These are phyloP conservation scores for Gynostemma pentaphyllum DNA, from an alignment of 306 rosid species.

Conservation along the genomic window DNA sequence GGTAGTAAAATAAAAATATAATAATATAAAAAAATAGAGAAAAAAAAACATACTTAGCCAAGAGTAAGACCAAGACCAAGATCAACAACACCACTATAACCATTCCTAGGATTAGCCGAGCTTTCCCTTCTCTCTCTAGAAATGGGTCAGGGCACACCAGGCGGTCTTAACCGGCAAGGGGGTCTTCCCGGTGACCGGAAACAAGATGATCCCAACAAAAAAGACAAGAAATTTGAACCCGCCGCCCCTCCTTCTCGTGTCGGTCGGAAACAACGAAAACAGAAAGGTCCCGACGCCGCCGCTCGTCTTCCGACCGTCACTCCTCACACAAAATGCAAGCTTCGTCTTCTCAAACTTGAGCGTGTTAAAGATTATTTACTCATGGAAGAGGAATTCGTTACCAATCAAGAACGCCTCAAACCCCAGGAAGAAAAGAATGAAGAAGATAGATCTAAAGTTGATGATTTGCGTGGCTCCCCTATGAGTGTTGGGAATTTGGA, in stretches of 20 bases:
- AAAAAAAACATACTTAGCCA: no score
- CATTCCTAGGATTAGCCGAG: no score
- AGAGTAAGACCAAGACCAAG: no score
- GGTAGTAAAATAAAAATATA: no score
- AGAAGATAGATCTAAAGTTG: constrained; percentile 96
- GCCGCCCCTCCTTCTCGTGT: constrained; percentile 91
- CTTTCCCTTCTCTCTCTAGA: background rate
- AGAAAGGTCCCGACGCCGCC: constrained; percentile 89
- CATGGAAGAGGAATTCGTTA: constrained; percentile 95
- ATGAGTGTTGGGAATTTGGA: constrained; percentile 96
- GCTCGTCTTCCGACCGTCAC: constrained; percentile 74
- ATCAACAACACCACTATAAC: no score
- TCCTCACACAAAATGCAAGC: constrained; percentile 78
- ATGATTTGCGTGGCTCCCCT: constrained; percentile 92
- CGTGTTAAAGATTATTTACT: constrained; percentile 78
- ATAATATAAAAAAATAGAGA: no score
- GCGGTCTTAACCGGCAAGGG: constrained; percentile 66
- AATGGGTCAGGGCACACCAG: constrained; percentile 93
- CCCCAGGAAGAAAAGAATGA: constrained; percentile 98
- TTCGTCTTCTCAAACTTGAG: constrained; percentile 75
- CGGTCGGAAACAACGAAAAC: constrained; percentile 84
- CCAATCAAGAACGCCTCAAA: constrained; percentile 88
- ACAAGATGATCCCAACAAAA: constrained; percentile 65
- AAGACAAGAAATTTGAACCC: constrained; percentile 90
- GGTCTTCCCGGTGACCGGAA: constrained; percentile 66